These are phyloP conservation scores for Pelargonium nanum DNA, from an alignment of 345 rosid genomes.

Conservation along the genomic window DNA sequence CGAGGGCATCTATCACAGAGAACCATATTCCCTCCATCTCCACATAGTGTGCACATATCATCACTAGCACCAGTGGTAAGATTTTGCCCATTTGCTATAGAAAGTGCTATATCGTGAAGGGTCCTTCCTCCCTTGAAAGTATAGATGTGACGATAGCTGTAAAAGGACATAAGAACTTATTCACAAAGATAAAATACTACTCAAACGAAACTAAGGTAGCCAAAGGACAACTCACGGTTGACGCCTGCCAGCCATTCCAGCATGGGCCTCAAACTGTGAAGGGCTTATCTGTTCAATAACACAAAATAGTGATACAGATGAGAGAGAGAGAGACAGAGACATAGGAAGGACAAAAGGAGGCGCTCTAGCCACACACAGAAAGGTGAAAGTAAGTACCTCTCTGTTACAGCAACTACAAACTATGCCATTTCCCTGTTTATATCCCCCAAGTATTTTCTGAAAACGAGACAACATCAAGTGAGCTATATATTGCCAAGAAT, in stretches of 20 bases:
- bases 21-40: slow-evolving; percentile 66
- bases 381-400: slow-evolving; percentile 43
- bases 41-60: slow-evolving; percentile 85
- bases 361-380: not conserved
- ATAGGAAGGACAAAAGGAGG: not conserved
- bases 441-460: slow-evolving; percentile 64
- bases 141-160: slow-evolving; percentile 87
- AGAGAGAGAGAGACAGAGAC: slow-evolving; percentile 4
- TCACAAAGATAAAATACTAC: slow-evolving; percentile 8
- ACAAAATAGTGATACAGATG: slow-evolving; percentile 2
- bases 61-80: slow-evolving; percentile 60
- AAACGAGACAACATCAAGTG: slow-evolving; percentile 3
- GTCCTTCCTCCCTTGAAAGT: slow-evolving; percentile 57
- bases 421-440: slow-evolving; percentile 82
- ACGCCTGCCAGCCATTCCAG: slow-evolving; percentile 98
- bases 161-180: slow-evolving; percentile 9
- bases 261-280: slow-evolving; percentile 97
- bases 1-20: slow-evolving; percentile 76
- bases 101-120: slow-evolving; percentile 86
- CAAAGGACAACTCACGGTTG: slow-evolving; percentile 71
- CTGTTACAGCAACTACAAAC: slow-evolving; percentile 67
- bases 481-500: too few relatives aligned
- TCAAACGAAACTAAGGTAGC: slow-evolving; percentile 9
- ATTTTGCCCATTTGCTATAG: slow-evolving; percentile 71
- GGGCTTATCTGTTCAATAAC: slow-evolving; percentile 69